Evolutionary conservation across 108 stramenopile species (phyloP).

Genomic region (Craspedostauros australis): DNA sequence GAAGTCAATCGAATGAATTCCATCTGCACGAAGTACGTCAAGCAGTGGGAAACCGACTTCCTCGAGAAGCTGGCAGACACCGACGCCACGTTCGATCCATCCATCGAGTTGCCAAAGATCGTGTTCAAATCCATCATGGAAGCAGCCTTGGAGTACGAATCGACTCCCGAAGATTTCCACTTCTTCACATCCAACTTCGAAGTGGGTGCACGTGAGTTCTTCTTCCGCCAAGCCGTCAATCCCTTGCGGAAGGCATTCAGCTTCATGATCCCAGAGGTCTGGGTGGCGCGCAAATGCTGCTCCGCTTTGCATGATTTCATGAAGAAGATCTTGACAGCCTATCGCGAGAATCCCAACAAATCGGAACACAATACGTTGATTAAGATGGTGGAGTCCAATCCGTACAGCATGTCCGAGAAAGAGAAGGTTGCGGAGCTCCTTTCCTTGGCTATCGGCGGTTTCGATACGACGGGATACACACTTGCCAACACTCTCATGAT

Average conservation of each 20-base stretch:
- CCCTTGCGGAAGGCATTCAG: slow-evolving; percentile 28
- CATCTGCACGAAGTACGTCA: too few species aligned
- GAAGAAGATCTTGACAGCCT: slow-evolving; percentile 9
- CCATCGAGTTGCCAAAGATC: too few species aligned
- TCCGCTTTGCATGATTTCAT: neutral
- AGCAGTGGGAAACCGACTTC: too few species aligned
- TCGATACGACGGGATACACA: slow-evolving; percentile 19
- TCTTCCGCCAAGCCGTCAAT: slow-evolving; percentile 19
- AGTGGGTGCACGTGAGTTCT: too few species aligned
- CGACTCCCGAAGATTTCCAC: slow-evolving; percentile 14
- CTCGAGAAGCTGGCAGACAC: too few species aligned
- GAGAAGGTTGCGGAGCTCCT: slow-evolving; percentile 11
- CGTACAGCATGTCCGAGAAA: neutral
- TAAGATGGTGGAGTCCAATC: neutral
- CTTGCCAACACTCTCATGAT: slow-evolving; percentile 9
- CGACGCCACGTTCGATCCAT: too few species aligned
- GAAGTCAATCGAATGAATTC: too few species aligned
- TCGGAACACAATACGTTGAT: slow-evolving; percentile 10
- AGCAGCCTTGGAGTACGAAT: slow-evolving; percentile 31
- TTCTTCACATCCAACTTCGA: too few species aligned
- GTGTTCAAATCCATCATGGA: slow-evolving; percentile 29
- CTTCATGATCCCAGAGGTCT: slow-evolving; percentile 16
- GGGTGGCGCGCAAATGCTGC: slow-evolving; percentile 11
- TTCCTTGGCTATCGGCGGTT: slow-evolving; percentile 13
- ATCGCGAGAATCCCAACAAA: slow-evolving; percentile 8